Conservation (phyloP, 345 rosid genomes). For the Nasturtium officinale region DNA sequence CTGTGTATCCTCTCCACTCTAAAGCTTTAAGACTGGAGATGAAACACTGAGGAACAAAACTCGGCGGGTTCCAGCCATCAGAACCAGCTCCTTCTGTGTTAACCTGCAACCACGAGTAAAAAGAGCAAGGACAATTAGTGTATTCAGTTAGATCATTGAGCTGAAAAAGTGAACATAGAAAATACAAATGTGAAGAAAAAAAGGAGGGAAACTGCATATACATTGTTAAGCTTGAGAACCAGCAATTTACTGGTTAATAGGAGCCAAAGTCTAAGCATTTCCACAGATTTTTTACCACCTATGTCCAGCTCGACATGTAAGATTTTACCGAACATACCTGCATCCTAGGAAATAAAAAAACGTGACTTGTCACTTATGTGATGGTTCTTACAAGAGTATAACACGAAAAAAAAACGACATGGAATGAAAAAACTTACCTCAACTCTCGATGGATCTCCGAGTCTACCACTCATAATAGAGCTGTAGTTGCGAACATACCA, state of each 20-base stretch:
- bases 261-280: neutral
- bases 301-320: neutral
- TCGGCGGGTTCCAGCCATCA: neutral
- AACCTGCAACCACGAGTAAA: neutral
- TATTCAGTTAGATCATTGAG: neutral
- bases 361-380: neutral
- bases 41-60: slow-evolving; percentile 2
- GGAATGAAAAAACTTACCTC: neutral
- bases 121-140: neutral
- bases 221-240: neutral
- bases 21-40: slow-evolving; percentile 1
- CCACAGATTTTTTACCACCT: neutral
- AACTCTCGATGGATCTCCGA: neutral
- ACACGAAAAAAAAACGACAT: neutral
- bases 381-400: neutral
- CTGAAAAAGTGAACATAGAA: neutral
- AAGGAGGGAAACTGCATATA: neutral
- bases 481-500: neutral
- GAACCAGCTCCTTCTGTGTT: neutral
- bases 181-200: neutral
- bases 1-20: slow-evolving; percentile 8
- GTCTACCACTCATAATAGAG: neutral
- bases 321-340: neutral
- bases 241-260: neutral
- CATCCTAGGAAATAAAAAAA: neutral